Evolutionary conservation across 2,329 filamentous ascomycete genomes (phyloP), one percentile per base, ranked within the genome.

Genomic region (Cladosporium velox): DNA sequence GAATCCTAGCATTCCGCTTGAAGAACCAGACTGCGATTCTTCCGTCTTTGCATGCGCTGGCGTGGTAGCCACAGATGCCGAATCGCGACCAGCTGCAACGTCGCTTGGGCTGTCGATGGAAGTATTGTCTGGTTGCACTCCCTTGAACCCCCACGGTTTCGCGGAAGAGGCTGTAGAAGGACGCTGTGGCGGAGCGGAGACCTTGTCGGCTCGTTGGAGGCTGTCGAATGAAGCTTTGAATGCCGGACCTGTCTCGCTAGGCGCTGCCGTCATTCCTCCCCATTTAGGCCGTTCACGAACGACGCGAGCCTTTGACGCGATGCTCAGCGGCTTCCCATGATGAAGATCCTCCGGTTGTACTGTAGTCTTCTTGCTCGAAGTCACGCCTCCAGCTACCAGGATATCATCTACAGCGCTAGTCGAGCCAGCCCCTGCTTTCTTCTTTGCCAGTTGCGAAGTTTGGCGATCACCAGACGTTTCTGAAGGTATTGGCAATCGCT

Each of bases 171-270:
- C 55, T 21, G 62, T 65, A 4, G 41, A n/a, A 30, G 62, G 62
- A 7, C 28, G 54, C 41, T 58, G 28, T 18, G 18, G 41, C 26
- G 38, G 54, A 24, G 62, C 35, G 18, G 62, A 49, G 11, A 65
- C 62, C 52, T 65, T 58, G 41, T 65, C 62, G 30, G 52, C 62
- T 59, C 44, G 38, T 35, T 41, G 38, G 24, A 65, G 38, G 26
- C 52, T 51, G 34, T 59, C 54, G 55, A 49, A 65, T 6, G 62
- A 59, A 26, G 62, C 62, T 28, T 35, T 49, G 38, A 51, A 65
- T 14, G 49, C 4, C 12, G 34, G 21, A 26, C n/a, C 11, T 34
- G 35, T 10, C 15, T 32, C 14, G 12, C 8, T 21, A 18, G 62
- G 41, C 34, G 24, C 24, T n/a, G 26, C 24, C n/a, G 14, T 41